Evolutionary conservation across 179 eudicot genomes (phyloP), one percentile per base, ranked within the genome.

Genomic region (Monotropa hypopitys): DNA sequence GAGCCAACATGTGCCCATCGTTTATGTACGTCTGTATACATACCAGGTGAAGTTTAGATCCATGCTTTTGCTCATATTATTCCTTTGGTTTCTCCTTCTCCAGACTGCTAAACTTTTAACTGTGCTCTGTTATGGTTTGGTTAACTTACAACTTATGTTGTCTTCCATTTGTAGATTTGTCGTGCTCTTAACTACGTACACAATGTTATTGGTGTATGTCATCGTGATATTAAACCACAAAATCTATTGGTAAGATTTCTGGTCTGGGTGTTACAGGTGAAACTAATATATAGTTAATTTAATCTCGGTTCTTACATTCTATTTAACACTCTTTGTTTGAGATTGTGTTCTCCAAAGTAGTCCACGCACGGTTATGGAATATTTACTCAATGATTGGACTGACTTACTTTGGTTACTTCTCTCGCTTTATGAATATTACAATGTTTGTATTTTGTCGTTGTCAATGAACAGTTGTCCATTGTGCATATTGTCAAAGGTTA

Each of bases 211-310:
- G 92, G 97, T 82, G 93, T 90, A 13, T 91, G 97, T 45, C 98
- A 93, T 81, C 86, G 97, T 71, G 98, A 93, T 85, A 93, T 91
- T 53, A 93, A 93, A 79, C 98, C 97, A 30, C 97, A 93, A 81
- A 92, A 93, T 78, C 81, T 93, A 61, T 80, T 93, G 91, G 98
- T 93, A 86, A 43, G 85, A 28, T 80, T 80, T 75, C 6, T 59
- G 16, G 3, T 10, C 65, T 59, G 23, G 15, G 65, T 59, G 30
- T 59, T 59, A 26, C 65, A 59, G 32, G 23, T 26, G 26, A 21
- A 59, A 28, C 33, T 59, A 26, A 1, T 10, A 26, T 11, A 59
- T 15, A 59, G 32, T 23, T 59, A 26, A 15, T 59, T 59, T 26
- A 59, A 10, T 11, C 15, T 26, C 16, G 2, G 33, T 26, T 59